phyloP scores from a whole-genome alignment of 148 eudicot species.

The Cornus kousa region DNA sequence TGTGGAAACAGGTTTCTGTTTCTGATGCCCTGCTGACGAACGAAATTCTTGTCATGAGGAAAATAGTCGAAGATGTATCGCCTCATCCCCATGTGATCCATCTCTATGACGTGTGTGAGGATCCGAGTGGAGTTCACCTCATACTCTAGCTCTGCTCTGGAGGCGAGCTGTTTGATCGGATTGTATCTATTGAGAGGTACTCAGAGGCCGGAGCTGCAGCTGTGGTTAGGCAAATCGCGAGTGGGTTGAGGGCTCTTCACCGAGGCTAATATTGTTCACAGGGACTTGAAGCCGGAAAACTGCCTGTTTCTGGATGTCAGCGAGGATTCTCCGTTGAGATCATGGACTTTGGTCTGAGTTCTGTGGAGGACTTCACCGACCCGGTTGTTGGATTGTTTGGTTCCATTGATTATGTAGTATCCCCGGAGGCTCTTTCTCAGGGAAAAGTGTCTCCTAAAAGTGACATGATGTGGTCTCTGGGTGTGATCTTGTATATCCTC shows the following conservation, averaged over 20 bases:
- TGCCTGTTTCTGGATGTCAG: constrained; percentile 40
- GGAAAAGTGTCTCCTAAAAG: constrained; percentile 31
- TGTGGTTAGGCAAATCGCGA: constrained; percentile 42
- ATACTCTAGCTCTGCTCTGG: constrained; percentile 51
- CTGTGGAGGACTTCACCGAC: constrained; percentile 56
- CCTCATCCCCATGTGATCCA: constrained; percentile 54
- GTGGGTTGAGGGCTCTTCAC: constrained; percentile 43
- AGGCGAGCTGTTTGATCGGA: constrained; percentile 54
- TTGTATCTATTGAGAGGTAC: constrained; percentile 40
- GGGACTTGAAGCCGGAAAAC: constrained; percentile 58
- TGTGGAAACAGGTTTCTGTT: constrained; percentile 26
- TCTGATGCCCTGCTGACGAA: constrained; percentile 51
- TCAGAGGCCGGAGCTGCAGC: constrained; percentile 43
- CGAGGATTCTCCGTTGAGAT: constrained; percentile 40
- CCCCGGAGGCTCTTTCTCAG: constrained; percentile 47
- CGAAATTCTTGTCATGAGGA: constrained; percentile 53
- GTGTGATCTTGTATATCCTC: constrained; percentile 50
- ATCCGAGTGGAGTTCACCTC: constrained; percentile 40
- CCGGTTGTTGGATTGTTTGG: constrained; percentile 60
- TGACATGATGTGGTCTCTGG: constrained; percentile 58
- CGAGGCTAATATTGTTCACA: constrained; percentile 38
- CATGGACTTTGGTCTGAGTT: constrained; percentile 56
- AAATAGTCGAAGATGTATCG: constrained; percentile 51
- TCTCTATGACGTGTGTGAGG: constrained; percentile 37
- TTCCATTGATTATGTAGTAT: constrained; percentile 54